Evolutionary conservation across 164 flowering plant genomes (phyloP).

Genomic region (Dillenia turbinata): DNA sequence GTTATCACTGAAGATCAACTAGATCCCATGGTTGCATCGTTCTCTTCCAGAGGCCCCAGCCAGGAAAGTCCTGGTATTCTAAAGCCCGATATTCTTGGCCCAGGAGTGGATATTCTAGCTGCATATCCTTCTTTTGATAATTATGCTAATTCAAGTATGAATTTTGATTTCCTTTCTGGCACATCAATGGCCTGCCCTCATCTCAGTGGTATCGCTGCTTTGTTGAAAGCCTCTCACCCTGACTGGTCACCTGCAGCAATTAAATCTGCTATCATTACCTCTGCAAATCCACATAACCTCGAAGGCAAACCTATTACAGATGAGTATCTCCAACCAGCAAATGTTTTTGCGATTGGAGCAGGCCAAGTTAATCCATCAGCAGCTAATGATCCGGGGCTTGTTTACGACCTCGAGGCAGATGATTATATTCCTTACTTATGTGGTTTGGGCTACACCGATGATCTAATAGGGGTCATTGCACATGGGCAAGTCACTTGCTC

Average conservation of each 20-base stretch:
- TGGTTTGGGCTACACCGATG: too few relatives aligned
- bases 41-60: conserved; percentile 45
- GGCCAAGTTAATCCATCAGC: conserved; percentile 30
- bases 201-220: conserved; percentile 35
- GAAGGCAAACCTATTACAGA: too few relatives aligned
- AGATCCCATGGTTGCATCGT: conserved; percentile 28
- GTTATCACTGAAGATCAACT: not conserved
- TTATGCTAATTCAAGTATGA: conserved; percentile 15
- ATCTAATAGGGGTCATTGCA: too few relatives aligned
- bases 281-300: conserved; percentile 20
- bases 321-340: conserved; percentile 10
- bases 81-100: conserved; percentile 36
- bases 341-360: conserved; percentile 24
- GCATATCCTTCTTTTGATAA: conserved; percentile 23
- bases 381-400: conserved; percentile 31
- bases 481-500: too few relatives aligned
- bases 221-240: conserved; percentile 32
- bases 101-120: conserved; percentile 37
- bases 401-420: conserved; percentile 19
- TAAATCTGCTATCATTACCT: conserved; percentile 37
- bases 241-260: conserved; percentile 38
- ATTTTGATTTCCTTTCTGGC: conserved; percentile 31
- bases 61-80: conserved; percentile 19
- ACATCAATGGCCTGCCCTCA: conserved; percentile 45
- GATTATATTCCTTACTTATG: too few relatives aligned